Conservation (phyloP, 202 grass and related monocot species). For the Miscanthus sacchariflorus region DNA sequence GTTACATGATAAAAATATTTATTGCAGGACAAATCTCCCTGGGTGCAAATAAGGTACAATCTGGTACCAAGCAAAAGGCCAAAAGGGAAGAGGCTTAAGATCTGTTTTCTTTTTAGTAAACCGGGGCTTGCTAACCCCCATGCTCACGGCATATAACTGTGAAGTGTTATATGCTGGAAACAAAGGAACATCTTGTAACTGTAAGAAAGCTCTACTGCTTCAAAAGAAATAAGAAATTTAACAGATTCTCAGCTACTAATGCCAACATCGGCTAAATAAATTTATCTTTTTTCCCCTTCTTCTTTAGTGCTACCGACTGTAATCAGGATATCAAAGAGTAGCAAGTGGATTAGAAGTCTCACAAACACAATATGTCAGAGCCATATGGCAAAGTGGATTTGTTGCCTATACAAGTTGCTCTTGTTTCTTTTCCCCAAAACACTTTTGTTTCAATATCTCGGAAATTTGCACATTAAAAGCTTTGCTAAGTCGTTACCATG, state of each 20-base stretch:
- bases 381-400: neutral
- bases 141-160: neutral
- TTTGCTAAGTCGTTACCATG: neutral
- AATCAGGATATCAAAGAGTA: too few relatives aligned
- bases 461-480: conserved; percentile 20
- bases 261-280: neutral
- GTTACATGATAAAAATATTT: neutral
- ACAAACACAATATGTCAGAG: too few relatives aligned
- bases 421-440: neutral
- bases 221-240: conserved; percentile 18
- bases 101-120: neutral
- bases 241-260: conserved; percentile 5
- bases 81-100: conserved; percentile 21
- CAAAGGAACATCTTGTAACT: neutral
- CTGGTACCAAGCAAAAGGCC: conserved; percentile 8
- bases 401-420: neutral
- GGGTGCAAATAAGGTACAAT: conserved; percentile 30
- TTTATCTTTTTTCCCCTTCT: too few relatives aligned
- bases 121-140: neutral
- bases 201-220: neutral
- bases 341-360: too few relatives aligned
- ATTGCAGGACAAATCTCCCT: conserved; percentile 6
- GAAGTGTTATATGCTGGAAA: neutral
- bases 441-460: neutral
- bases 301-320: too few relatives aligned